Conservation (phyloP, 2,329 filamentous ascomycete species). For the Colletotrichum shisoi region DNA sequence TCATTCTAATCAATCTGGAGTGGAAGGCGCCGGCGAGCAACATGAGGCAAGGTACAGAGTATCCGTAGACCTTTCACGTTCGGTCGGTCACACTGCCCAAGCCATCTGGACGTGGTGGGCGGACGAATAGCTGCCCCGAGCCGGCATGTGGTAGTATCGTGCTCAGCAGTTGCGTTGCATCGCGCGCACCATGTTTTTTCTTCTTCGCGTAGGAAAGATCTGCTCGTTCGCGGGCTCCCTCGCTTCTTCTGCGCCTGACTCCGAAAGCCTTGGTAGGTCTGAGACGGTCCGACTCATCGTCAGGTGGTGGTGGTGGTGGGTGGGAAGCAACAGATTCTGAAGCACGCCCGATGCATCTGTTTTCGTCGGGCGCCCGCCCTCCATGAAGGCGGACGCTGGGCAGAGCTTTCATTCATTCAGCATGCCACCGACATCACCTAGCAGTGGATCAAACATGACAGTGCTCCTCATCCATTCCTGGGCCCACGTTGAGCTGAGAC, state of each 20-base stretch:
- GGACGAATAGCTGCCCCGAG: slow-evolving; percentile 35
- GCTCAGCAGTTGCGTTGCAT: slow-evolving; percentile 21
- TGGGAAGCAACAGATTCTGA: slow-evolving; percentile 27
- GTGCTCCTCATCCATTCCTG: slow-evolving; percentile 6
- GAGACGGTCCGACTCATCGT: slow-evolving; percentile 1
- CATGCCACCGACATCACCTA: slow-evolving; percentile 29
- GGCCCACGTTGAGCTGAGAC: slow-evolving; percentile 29
- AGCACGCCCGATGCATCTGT: slow-evolving; percentile 24
- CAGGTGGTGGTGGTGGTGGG: not conserved
- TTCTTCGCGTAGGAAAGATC: not conserved
- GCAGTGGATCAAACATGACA: not conserved
- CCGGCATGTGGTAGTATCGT: slow-evolving; percentile 29
- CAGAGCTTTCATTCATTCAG: slow-evolving; percentile 1
- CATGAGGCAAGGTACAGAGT: slow-evolving; percentile 35
- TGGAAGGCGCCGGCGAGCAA: slow-evolving; percentile 27
- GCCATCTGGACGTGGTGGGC: slow-evolving; percentile 14
- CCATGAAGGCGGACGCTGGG: not conserved
- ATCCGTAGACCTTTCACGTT: slow-evolving; percentile 28
- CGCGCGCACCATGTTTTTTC: slow-evolving; percentile 21
- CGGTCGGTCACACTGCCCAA: slow-evolving; percentile 25
- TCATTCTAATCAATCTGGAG: slow-evolving; percentile 40
- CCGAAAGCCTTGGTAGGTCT: slow-evolving; percentile 11
- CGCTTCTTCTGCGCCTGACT: slow-evolving; percentile 19
- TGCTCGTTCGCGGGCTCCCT: slow-evolving; percentile 11
- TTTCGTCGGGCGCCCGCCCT: slow-evolving; percentile 23